Conservation (phyloP, 768 basidiomycete species). For the Mycena belliarum region DNA sequence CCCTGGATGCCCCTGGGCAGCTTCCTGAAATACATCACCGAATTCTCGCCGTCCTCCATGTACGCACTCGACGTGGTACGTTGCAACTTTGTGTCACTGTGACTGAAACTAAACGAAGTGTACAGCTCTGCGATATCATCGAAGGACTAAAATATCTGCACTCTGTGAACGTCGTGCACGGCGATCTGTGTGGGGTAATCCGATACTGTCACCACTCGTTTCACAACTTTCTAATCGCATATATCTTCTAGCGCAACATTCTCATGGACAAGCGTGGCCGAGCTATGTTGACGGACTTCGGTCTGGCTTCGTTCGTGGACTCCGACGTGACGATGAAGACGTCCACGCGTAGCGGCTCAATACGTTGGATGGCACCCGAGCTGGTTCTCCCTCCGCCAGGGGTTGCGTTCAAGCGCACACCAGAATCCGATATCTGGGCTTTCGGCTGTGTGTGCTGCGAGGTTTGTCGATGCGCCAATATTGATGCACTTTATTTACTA, state of each 20-base stretch:
- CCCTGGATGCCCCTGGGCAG: conserved; percentile 5
- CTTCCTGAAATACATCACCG: not conserved
- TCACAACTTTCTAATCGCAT: not conserved
- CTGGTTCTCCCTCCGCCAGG: not conserved
- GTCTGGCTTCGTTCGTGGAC: not conserved
- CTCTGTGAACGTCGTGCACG: not conserved
- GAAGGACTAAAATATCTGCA: not conserved
- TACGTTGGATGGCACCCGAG: not conserved
- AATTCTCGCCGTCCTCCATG: not conserved
- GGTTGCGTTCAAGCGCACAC: not conserved
- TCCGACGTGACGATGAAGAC: not conserved
- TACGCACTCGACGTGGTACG: conserved; percentile 1
- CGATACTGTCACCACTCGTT: not conserved
- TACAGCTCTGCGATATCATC: not conserved
- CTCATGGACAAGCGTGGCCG: not conserved
- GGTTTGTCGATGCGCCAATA: not conserved
- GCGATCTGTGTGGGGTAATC: not conserved
- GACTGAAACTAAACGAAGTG: not conserved
- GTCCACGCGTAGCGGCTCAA: not conserved
- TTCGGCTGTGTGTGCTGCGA: conserved; percentile 4
- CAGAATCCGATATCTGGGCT: conserved; percentile 1
- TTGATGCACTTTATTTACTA: not conserved
- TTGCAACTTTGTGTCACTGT: not conserved
- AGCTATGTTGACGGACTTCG: not conserved
- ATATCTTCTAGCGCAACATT: not conserved